Conservation (phyloP, 768 basidiomycete genomes). For the Mrakia frigida region DNA sequence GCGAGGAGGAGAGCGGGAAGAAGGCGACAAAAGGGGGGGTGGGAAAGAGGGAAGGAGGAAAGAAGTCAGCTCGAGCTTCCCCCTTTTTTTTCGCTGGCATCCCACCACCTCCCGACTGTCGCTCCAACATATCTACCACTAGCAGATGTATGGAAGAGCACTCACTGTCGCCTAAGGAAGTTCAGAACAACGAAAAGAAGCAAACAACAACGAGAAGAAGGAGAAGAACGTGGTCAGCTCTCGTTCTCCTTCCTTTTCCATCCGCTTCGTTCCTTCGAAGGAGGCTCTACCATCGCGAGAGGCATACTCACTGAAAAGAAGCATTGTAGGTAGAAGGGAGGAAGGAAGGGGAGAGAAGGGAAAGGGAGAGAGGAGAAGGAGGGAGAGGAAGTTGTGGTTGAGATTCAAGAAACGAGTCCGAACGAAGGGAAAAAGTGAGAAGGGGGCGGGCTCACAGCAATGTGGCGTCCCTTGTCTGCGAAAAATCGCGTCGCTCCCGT, state of each 20-base stretch:
- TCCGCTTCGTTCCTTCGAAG: not conserved
- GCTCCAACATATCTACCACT: not conserved
- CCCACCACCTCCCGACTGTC: not conserved
- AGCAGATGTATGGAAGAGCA: not conserved
- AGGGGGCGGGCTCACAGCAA: too few relatives aligned
- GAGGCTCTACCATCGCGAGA: not conserved
- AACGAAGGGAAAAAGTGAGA: not conserved
- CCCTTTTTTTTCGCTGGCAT: not conserved
- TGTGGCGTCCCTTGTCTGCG: too few relatives aligned
- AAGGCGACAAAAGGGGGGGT: not conserved
- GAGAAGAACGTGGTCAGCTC: not conserved
- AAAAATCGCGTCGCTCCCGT: too few relatives aligned
- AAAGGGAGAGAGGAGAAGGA: constrained; percentile 12
- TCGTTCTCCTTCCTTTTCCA: not conserved
- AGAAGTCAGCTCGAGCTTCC: not conserved
- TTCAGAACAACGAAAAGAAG: not conserved
- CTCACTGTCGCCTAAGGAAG: constrained; percentile 17
- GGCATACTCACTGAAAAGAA: constrained; percentile 20
- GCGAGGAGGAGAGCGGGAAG: not conserved
- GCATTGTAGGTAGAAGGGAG: constrained; percentile 19
- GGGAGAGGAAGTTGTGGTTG: not conserved
- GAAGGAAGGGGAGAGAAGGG: constrained; percentile 14
- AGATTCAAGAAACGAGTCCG: not conserved
- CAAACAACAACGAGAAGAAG: not conserved
- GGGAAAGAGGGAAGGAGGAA: not conserved